These are phyloP conservation scores for Cladosporium sp. DNA, from an alignment of 2,329 filamentous ascomycete species.

Conservation along the genomic window DNA sequence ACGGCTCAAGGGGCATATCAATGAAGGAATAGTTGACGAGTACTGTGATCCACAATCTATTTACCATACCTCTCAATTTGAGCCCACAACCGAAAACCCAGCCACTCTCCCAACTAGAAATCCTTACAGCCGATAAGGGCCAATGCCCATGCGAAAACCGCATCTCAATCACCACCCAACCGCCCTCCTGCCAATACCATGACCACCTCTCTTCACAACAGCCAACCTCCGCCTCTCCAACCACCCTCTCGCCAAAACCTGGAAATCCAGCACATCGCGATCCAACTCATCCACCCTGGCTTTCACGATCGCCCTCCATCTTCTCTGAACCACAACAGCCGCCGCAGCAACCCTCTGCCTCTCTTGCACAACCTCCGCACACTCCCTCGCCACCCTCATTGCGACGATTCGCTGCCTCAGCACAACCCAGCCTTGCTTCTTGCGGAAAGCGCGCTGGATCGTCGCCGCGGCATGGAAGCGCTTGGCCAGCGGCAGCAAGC, in stretches of 20 bases:
- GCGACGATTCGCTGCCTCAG: slow-evolving; percentile 41
- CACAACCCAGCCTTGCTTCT: slow-evolving; percentile 34
- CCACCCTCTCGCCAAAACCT: slow-evolving; percentile 48
- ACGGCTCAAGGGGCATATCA: not conserved
- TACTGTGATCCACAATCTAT: not conserved
- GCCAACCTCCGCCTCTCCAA: slow-evolving; percentile 38
- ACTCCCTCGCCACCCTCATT: slow-evolving; percentile 49
- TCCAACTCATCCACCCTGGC: slow-evolving; percentile 40
- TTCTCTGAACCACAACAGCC: slow-evolving; percentile 47
- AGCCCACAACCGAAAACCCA: not conserved
- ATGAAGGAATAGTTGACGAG: not conserved
- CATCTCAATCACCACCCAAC: slow-evolving; percentile 13
- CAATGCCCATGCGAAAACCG: not conserved
- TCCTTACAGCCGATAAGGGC: not conserved
- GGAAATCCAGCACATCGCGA: slow-evolving; percentile 44
- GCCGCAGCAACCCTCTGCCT: slow-evolving; percentile 45
- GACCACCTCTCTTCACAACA: slow-evolving; percentile 34
- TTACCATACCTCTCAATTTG: not conserved
- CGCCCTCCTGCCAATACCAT: slow-evolving; percentile 34
- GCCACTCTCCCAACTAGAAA: not conserved
- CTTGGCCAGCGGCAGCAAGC: slow-evolving; percentile 55
- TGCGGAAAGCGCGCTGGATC: slow-evolving; percentile 57
- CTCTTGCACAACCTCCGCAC: slow-evolving; percentile 50
- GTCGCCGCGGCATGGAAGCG: slow-evolving; percentile 53
- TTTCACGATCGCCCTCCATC: slow-evolving; percentile 46